Conservation (phyloP, 2,329 filamentous ascomycete species). For the Neofusicoccum umdonicola region DNA sequence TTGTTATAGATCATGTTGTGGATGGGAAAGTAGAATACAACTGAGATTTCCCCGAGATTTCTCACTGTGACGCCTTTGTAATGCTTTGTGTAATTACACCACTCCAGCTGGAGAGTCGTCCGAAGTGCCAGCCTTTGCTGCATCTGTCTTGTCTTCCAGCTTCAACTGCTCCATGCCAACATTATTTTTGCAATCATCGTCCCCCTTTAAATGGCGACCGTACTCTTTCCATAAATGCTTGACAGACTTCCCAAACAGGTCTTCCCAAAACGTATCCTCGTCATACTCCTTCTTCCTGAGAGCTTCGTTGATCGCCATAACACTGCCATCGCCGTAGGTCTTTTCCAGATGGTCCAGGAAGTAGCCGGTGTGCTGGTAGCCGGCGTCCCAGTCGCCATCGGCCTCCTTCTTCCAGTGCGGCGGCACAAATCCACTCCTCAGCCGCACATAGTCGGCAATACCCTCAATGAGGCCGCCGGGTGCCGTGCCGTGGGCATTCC, state of each 20-base stretch:
- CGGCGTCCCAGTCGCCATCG: constrained; percentile 73
- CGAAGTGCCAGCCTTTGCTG: background rate
- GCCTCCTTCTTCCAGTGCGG: constrained; percentile 73
- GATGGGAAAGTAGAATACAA: background rate
- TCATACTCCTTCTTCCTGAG: constrained; percentile 53
- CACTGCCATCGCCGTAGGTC: constrained; percentile 52
- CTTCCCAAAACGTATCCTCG: constrained; percentile 58
- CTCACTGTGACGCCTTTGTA: background rate
- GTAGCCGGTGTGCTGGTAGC: constrained; percentile 88
- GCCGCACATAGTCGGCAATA: constrained; percentile 86
- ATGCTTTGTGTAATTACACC: background rate
- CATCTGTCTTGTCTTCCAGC: background rate
- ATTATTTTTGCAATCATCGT: background rate
- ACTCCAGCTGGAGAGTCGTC: background rate
- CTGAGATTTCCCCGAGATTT: background rate
- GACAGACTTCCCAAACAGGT: constrained; percentile 65
- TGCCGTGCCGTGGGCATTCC: constrained; percentile 59
- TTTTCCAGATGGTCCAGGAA: constrained; percentile 84
- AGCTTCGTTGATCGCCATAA: constrained; percentile 62
- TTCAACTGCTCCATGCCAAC: background rate
- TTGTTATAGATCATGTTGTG: background rate
- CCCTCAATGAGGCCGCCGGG: constrained; percentile 80
- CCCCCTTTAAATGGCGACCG: constrained; percentile 43
- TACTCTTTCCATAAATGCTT: constrained; percentile 75
- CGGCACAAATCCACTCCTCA: constrained; percentile 69